A percentile compares a stretch with the other conserved stretches of the same genome.
These are phyloP conservation scores for Arabidopsis thaliana DNA, from an alignment of 345 rosid species.

Conservation along the genomic window DNA sequence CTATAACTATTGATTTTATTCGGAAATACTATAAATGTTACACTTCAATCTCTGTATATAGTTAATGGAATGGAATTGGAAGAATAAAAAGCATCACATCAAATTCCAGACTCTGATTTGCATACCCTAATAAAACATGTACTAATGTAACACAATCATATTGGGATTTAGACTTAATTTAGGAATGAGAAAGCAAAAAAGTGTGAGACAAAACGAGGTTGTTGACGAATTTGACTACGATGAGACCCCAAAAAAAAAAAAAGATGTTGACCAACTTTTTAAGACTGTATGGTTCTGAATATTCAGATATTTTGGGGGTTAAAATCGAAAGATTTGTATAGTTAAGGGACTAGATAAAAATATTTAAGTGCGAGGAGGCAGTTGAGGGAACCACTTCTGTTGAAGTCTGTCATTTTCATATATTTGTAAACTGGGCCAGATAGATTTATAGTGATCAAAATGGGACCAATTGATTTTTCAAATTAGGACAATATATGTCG, in stretches of 20 bases:
- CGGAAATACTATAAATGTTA: background rate
- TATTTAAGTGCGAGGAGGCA: background rate
- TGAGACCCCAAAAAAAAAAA: background rate
- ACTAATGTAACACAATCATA: background rate
- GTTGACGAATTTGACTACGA: conserved; percentile 24
- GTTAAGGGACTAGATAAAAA: conserved; percentile 1
- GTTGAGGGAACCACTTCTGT: background rate
- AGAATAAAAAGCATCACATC: conserved; percentile 1
- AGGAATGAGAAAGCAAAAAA: background rate
- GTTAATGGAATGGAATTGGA: background rate
- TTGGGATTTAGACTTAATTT: background rate
- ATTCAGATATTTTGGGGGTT: background rate
- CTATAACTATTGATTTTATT: conserved; percentile 24
- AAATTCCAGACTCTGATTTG: background rate
- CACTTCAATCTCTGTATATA: background rate
- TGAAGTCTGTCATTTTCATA: conserved; percentile 17
- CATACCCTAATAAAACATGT: background rate
- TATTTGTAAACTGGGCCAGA: conserved; percentile 39
- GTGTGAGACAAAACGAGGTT: conserved; percentile 32
- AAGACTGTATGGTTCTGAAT: background rate
- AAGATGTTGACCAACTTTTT: conserved; percentile 13
- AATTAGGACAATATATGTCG: conserved; percentile 33
- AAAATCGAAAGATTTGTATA: background rate
- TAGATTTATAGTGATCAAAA: conserved; percentile 32
- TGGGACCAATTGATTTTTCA: conserved; percentile 22